These are phyloP conservation scores for Geotrichum ghanense DNA, from an alignment of 805 yeast genomes.

Conservation along the genomic window DNA sequence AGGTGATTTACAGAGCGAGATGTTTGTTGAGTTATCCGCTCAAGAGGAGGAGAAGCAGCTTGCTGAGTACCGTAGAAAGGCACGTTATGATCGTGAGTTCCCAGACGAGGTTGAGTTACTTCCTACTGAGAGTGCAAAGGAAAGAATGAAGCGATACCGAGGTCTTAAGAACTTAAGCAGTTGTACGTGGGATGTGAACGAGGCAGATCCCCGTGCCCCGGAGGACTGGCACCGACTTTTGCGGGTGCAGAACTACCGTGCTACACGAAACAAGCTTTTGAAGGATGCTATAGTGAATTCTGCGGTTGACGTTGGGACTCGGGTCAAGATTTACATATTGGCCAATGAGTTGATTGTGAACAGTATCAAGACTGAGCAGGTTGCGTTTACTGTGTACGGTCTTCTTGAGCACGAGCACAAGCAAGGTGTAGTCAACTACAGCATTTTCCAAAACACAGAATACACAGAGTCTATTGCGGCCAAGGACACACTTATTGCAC, in stretches of 20 bases:
- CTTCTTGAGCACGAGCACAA: conserved; percentile 80
- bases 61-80: conserved; percentile 52
- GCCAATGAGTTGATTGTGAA: conserved; percentile 39
- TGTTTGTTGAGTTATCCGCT: conserved; percentile 59
- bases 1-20: conserved; percentile 36
- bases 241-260: conserved; percentile 64
- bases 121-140: conserved; percentile 65
- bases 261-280: conserved; percentile 54
- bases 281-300: conserved; percentile 42
- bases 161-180: conserved; percentile 76
- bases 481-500: conserved; percentile 71
- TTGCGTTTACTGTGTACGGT: conserved; percentile 59
- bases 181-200: conserved; percentile 82
- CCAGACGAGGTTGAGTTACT: conserved; percentile 89
- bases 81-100: conserved; percentile 77
- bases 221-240: conserved; percentile 64
- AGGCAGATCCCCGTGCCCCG: conserved; percentile 66
- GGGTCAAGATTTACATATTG: conserved; percentile 45
- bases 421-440: conserved; percentile 68
- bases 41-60: conserved; percentile 81
- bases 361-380: conserved; percentile 34
- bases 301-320: conserved; percentile 50
- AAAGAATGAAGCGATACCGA: conserved; percentile 66
- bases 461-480: conserved; percentile 70
- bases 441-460: conserved; percentile 82